Conservation (phyloP, 306 rosid species). For the Medicago truncatula region DNA sequence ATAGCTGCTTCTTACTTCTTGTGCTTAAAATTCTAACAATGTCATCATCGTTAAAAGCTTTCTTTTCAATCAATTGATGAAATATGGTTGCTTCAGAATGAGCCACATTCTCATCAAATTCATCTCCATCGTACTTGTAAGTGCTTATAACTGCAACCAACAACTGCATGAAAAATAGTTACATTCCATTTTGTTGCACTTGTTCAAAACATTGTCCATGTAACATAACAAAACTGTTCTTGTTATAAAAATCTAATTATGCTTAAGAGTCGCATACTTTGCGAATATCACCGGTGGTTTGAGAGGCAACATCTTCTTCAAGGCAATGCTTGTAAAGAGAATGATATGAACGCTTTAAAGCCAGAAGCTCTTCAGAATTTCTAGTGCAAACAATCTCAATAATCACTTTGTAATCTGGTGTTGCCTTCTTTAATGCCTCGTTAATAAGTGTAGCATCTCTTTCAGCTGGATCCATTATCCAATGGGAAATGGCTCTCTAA, state of each 20-base stretch:
- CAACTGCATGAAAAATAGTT: slow-evolving; percentile 49
- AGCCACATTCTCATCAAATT: slow-evolving; percentile 46
- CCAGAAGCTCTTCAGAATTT: slow-evolving; percentile 54
- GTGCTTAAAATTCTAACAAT: slow-evolving; percentile 59
- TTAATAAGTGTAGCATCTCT: slow-evolving; percentile 54
- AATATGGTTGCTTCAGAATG: slow-evolving; percentile 49
- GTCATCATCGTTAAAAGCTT: slow-evolving; percentile 50
- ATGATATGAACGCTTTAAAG: slow-evolving; percentile 53
- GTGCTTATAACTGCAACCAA: slow-evolving; percentile 51
- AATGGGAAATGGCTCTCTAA: slow-evolving; percentile 53
- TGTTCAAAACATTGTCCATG: too few species aligned
- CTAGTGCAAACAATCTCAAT: slow-evolving; percentile 56
- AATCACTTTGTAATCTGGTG: slow-evolving; percentile 47
- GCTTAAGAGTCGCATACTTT: slow-evolving; percentile 44
- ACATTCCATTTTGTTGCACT: neutral
- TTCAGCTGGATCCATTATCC: slow-evolving; percentile 65
- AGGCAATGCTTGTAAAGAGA: slow-evolving; percentile 53
- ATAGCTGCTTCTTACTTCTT: slow-evolving; percentile 61
- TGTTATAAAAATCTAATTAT: neutral
- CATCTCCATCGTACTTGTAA: slow-evolving; percentile 51
- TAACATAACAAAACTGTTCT: neutral
- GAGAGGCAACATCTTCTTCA: slow-evolving; percentile 64
- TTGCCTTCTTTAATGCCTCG: slow-evolving; percentile 40
- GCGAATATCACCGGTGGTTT: slow-evolving; percentile 47
- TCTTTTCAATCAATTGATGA: slow-evolving; percentile 39